A percentile compares a stretch with the other conserved stretches of the same genome.
Evolutionary conservation across 2,329 filamentous ascomycete species (phyloP).

Genomic region (Clonostachys chloroleuca): DNA sequence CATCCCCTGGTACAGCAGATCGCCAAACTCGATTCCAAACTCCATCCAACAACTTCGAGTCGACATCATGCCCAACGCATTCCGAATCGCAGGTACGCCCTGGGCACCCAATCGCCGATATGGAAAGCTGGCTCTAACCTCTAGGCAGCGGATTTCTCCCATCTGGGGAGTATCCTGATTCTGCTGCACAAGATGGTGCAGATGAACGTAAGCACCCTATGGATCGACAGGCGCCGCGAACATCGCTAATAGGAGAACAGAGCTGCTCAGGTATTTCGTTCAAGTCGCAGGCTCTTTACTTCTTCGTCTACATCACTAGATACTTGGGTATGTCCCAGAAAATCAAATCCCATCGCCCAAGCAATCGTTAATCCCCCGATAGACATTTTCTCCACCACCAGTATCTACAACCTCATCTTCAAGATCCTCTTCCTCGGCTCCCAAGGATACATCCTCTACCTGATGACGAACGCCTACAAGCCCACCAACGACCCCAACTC

Average conservation of each 20-base stretch:
- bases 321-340: constrained; percentile 67
- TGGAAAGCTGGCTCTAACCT: constrained; percentile 3
- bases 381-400: constrained; percentile 84
- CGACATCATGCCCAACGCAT: constrained; percentile 42
- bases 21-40: not conserved
- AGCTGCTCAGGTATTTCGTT: constrained; percentile 97
- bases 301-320: constrained; percentile 88
- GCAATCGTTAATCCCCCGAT: constrained; percentile 1
- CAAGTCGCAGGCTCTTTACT: constrained; percentile 94
- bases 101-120: not conserved
- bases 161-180: constrained; percentile 90
- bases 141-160: constrained; percentile 80
- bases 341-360: not conserved
- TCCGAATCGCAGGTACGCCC: constrained; percentile 50
- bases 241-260: constrained; percentile 38
- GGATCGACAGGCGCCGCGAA: not conserved
- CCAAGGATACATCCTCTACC: constrained; percentile 91
- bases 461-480: constrained; percentile 97
- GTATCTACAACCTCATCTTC: constrained; percentile 89
- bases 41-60: not conserved
- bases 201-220: constrained; percentile 64
- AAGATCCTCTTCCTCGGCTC: constrained; percentile 92
- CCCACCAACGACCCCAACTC: constrained; percentile 95
- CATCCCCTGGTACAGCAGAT: not conserved
- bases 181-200: constrained; percentile 94